Evolutionary conservation across 1,139 yeast species (phyloP).

Genomic region (Pichia sp.): DNA sequence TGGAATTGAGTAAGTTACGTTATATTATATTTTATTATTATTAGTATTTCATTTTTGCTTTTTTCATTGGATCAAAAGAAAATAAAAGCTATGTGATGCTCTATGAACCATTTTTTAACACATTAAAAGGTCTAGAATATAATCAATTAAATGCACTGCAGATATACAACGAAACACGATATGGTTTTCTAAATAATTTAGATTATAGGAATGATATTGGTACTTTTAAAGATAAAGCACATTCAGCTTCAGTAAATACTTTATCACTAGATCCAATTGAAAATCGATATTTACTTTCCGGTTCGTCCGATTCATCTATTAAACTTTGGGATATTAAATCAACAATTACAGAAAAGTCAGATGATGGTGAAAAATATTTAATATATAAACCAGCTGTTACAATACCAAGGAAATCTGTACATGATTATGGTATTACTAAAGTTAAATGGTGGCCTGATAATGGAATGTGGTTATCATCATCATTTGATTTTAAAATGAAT

Average conservation of each 20-base stretch:
- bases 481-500: conserved; percentile 72
- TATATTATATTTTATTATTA: no score
- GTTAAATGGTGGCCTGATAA: conserved; percentile 92
- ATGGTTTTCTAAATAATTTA: conserved; percentile 18
- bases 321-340: conserved; percentile 48
- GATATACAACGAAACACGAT: conserved; percentile 24
- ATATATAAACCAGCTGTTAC: conserved; percentile 33
- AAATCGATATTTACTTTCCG: conserved; percentile 53
- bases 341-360: conserved; percentile 11
- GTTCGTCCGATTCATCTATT: conserved; percentile 72
- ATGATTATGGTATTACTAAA: conserved; percentile 66
- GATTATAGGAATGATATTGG: conserved; percentile 13
- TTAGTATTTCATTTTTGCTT: no score
- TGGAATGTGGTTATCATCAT: conserved; percentile 78
- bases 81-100: no score
- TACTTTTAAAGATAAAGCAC: conserved; percentile 14
- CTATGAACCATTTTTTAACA: not conserved
- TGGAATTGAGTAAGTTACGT: no score
- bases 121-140: conserved; percentile 1
- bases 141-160: conserved; percentile 10
- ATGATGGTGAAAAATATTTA: conserved; percentile 16
- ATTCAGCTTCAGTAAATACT: conserved; percentile 49
- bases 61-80: no score
- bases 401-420: conserved; percentile 50
- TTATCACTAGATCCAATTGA: conserved; percentile 55